Evolutionary conservation across 192 early-diverging fungal genomes (phyloP), one percentile per base, ranked within the genome.

Genomic region (Glomus cerebriforme): DNA sequence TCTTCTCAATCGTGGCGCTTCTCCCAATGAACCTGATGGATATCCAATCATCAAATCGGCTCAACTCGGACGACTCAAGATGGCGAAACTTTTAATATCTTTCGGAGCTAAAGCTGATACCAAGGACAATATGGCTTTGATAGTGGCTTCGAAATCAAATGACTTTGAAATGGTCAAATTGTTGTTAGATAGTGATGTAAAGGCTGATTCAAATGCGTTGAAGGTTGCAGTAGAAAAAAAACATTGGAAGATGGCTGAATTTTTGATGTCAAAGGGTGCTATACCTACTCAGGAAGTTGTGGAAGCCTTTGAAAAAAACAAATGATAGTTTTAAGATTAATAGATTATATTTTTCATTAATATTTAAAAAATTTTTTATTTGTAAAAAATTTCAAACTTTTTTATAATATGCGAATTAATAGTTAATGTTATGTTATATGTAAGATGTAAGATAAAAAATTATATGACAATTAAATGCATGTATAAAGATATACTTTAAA

Each of bases 31-130:
- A 65, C 82, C 84, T 3, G 62, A 85, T 17, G 82, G 81, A 3
- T 87, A 85, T 60, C 86, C 86, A 37, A 62, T 87, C 27, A 81
- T 85, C 22, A 83, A 85, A 69, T 82, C 82, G 24, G 80, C 79
- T 13, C 78, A 79, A 45, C 43, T 83, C 15, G 86, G 86, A 13
- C 65, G 63, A 13, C 29, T 80, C 12, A 47, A 70, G 19, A 77
- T 80, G 34, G 82, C 82, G 0, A 79, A 84, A 37, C 71, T 84
- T 4, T 64, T 87, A 34, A 17, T 87, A 7, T 2, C 29, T 0
- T 79, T 72, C 64, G 77, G 78, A 26, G 86, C 84, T 4, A 73
- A 85, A 63, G 68, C 78, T 13, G 60, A 76, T 32, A 32, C 76
- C 24, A 71, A 79, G 26, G 79, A 83, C 0, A 82, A 84, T 26